Evolutionary conservation across 306 rosid species (phyloP).

Genomic region (Quercus cerris): DNA sequence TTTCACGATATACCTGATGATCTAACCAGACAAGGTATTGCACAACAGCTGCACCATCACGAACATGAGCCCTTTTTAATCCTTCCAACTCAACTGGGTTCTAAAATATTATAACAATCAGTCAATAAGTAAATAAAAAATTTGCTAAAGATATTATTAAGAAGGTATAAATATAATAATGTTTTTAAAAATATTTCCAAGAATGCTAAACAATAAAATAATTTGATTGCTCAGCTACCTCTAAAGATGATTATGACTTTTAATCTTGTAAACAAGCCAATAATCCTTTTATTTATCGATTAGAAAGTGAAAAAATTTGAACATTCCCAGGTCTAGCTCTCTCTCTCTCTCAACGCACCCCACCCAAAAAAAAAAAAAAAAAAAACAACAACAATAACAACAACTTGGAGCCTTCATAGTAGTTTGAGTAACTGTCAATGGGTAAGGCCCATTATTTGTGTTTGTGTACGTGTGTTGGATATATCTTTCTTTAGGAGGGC

Average conservation of each 20-base stretch:
- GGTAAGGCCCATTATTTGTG: neutral
- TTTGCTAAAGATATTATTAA: neutral
- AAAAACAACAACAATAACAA: too few species aligned
- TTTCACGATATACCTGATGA: constrained; percentile 53
- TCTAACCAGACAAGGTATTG: constrained; percentile 97
- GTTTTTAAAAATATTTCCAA: neutral
- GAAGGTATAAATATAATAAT: neutral
- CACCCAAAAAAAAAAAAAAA: too few species aligned
- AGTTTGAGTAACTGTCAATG: neutral
- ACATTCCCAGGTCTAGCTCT: neutral
- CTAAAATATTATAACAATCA: constrained; percentile 37
- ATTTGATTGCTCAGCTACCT: neutral
- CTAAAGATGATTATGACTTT: neutral
- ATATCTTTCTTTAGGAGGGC: neutral
- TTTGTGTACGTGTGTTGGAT: neutral
- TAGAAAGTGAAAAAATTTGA: neutral
- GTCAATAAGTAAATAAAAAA: neutral
- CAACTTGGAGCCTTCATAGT: neutral
- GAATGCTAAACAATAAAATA: neutral
- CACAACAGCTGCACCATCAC: constrained; percentile 97
- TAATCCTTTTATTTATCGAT: neutral
- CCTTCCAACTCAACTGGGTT: constrained; percentile 91
- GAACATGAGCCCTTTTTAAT: constrained; percentile 71
- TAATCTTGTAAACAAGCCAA: neutral
- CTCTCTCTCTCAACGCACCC: neutral